Base-by-base conservation (phyloP, 2,329 filamentous ascomycete species). In the Scedosporium apiospermum region DNA sequence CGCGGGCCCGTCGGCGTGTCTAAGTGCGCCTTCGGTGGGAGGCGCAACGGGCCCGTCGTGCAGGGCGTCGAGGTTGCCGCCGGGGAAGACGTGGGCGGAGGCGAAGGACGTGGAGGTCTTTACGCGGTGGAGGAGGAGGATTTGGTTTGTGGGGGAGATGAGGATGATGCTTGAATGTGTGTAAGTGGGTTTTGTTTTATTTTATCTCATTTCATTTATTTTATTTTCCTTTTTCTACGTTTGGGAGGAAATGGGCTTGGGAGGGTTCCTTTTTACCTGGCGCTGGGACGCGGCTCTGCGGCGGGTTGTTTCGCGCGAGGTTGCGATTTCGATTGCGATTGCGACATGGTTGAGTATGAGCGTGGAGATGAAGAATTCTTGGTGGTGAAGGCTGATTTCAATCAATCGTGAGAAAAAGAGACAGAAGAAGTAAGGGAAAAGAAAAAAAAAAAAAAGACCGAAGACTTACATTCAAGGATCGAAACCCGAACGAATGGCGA, bases 41-140 rank as follows among this genome's bases (percentile, higher is more conserved):
- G 65, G 66, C 0, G 82, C 80, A 1, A 84, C 72, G 0, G 67
- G 67, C 2, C 90, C 92, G 68, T 98, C 93, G 69, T 96, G 91
- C 21, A 83, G 83, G 0, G 83, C 74, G 12, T 91, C 88, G 23
- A 96, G 81, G 69, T 92, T 92, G 5, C 95, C 95, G 41, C 95
- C 95, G 0, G 95, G 93, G 68, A 99, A 99, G 65, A 99, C 95
- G 71, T 98, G 92, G 0, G 93, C 95, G 0, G 91, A 93, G 3
- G 93, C 85, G 70, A 97, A 98, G 2, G 92, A 89, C 1, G 84
- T 86, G 0, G 91, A 95, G 1, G 88, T 91, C 66, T 88, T 82
- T 2, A 96, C 91, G 65, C 95, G 88, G 73, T 92, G 92, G 7
- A 98, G 85, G 18, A 98, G 85, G 0, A 99, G 82, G 57, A 98